A percentile compares a stretch with the other conserved stretches of the same genome.
Conservation (phyloP, 768 basidiomycete genomes). For the Naganishia antarctica region DNA sequence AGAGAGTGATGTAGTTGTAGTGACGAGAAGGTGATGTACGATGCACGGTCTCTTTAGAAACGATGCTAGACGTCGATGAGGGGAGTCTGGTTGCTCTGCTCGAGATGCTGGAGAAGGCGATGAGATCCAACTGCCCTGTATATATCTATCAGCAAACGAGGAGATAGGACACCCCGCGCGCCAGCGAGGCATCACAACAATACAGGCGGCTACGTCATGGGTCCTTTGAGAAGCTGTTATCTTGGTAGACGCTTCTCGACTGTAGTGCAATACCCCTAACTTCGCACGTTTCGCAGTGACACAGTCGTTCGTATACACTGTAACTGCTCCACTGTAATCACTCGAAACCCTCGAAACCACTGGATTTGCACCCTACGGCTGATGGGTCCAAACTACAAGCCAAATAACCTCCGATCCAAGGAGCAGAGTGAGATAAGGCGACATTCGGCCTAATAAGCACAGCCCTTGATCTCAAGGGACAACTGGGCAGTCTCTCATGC, state of each 20-base stretch:
- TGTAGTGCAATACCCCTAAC: not conserved
- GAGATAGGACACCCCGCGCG: no score
- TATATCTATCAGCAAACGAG: not conserved
- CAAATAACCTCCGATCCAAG: no score
- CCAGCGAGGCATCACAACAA: not conserved
- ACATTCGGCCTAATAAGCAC: no score
- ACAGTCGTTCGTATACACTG: no score
- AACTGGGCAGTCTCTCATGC: no score
- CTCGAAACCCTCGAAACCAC: no score
- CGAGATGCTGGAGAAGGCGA: not conserved
- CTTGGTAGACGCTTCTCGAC: not conserved
- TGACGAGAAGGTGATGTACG: not conserved
- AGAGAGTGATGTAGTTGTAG: not conserved
- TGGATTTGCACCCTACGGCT: no score
- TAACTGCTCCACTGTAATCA: no score
- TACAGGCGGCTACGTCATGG: slow-evolving; percentile 3
- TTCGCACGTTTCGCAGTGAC: not conserved
- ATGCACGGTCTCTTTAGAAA: not conserved
- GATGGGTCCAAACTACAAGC: no score
- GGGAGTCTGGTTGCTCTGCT: no score
- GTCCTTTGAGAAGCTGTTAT: not conserved
- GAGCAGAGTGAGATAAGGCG: no score
- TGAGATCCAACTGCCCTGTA: not conserved
- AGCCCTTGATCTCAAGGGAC: no score
- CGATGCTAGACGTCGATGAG: not conserved